Base-by-base conservation (phyloP, 2,329 filamentous ascomycete species). In the Xylariaceae sp. region DNA sequence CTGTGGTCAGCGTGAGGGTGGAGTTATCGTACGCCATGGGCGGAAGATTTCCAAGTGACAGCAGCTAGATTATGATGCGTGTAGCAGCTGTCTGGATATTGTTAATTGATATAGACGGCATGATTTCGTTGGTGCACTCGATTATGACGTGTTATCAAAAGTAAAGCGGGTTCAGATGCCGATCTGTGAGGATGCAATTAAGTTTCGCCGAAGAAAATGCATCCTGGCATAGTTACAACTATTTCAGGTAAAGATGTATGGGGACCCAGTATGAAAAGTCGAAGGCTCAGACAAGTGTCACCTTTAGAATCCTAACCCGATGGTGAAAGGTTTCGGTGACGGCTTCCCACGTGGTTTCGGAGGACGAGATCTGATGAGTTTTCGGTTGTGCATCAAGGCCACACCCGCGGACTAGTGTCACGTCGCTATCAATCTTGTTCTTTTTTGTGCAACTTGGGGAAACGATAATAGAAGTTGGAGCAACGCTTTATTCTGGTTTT, bases 1-100 rank as follows among this genome's bases (percentile, higher is more conserved):
- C 40, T 3, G 65, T 64, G n/a, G 70, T 71, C 46, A 72, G 61
- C 2, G 68, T 70, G n/a, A 69, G 54, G 44, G 60, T 68, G 7
- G 67, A 60, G 52, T 69, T 62, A 50, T 71, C 67, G 61, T 71
- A 70, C 29, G 56, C 59, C 50, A 65, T 62, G 37, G 52, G 46
- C 41, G 54, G 49, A 44, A 52, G 54, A 55, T 45, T 51, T 46
- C 54, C 56, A 14, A 65, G 32, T 9, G 54, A 59, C 20, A 67
- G 53, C 10, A 65, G 46, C 52, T 60, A 66, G 40, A 61, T 50
- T 57, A 67, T 48, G 48, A 58, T 59, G 53, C 62, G 54, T 42
- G 41, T 59, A 16, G 53, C 42, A 57, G 61, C 61, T 58, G 60
- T 63, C 44, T 51, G 52, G 49, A 54, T 46, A 44, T 55, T 46